Conservation (phyloP, 371 early-diverging fungal species). For the Mucor lusitanicus region DNA sequence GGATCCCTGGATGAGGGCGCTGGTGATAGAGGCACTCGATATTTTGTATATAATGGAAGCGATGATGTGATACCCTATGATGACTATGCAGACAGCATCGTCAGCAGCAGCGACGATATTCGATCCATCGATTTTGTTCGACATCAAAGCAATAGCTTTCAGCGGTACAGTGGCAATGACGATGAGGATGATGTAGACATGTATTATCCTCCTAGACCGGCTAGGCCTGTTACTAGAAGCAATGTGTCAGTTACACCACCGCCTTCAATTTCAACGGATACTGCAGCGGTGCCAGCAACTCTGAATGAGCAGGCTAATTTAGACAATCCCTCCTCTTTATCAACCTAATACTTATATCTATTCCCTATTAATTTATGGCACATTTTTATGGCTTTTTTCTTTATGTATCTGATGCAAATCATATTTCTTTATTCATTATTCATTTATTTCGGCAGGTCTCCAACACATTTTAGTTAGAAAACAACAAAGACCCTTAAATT, state of each 20-base stretch:
- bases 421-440: background rate
- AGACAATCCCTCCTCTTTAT: background rate
- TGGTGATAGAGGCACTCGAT: background rate
- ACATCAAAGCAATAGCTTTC: conserved; percentile 1
- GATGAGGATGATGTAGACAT: conserved; percentile 3
- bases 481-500: background rate
- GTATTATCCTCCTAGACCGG: conserved; percentile 13
- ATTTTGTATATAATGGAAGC: conserved; percentile 19
- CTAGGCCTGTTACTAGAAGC: conserved; percentile 12
- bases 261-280: background rate
- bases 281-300: background rate
- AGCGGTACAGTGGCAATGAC: background rate
- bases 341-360: background rate
- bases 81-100: conserved; percentile 15
- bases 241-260: conserved; percentile 2
- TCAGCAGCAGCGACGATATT: conserved; percentile 18
- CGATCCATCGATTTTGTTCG: conserved; percentile 16
- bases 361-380: background rate
- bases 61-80: conserved; percentile 23
- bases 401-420: background rate
- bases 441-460: background rate
- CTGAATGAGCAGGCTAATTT: background rate
- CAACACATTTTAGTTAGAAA: background rate
- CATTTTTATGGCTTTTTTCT: background rate
- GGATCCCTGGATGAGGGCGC: background rate